Conservation (phyloP, 2,329 filamentous ascomycete species). For the Monilinia fructicola region DNA sequence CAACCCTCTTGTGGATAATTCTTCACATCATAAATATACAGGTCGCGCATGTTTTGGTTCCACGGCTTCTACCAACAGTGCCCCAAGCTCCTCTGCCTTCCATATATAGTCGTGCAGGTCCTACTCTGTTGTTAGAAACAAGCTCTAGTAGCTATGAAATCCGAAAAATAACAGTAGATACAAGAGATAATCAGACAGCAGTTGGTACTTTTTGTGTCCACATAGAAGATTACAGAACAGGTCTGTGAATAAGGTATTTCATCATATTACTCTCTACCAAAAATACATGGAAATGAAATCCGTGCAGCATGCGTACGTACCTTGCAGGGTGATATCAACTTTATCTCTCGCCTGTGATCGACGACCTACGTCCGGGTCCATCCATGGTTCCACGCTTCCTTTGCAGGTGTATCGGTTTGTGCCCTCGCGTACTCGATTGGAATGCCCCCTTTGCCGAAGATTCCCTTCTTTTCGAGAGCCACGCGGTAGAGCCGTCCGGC, state of each 20-base stretch:
- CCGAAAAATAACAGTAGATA: conserved; percentile 4
- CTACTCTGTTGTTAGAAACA: conserved; percentile 23
- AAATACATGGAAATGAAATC: conserved; percentile 27
- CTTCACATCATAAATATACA: background rate
- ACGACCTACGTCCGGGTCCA: conserved; percentile 64
- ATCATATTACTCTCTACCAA: conserved; percentile 55
- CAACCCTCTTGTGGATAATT: background rate
- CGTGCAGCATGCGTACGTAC: background rate
- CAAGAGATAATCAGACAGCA: conserved; percentile 66
- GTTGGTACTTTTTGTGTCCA: conserved; percentile 73
- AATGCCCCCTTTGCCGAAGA: conserved; percentile 69
- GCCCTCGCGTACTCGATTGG: conserved; percentile 88
- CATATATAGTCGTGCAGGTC: background rate
- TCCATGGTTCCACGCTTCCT: conserved; percentile 84
- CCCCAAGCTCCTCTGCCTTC: background rate
- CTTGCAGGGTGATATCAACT: background rate
- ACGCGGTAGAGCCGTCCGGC: conserved; percentile 78
- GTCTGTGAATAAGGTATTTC: conserved; percentile 75
- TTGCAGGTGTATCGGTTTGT: conserved; percentile 82
- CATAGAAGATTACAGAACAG: conserved; percentile 72
- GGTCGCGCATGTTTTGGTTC: background rate
- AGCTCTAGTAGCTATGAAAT: background rate
- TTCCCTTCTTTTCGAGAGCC: conserved; percentile 86
- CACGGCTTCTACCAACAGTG: no score
- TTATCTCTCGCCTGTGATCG: no score